Base-by-base conservation (phyloP, 352 stramenopile genomes). In the Thraustochytrium striatum region DNA sequence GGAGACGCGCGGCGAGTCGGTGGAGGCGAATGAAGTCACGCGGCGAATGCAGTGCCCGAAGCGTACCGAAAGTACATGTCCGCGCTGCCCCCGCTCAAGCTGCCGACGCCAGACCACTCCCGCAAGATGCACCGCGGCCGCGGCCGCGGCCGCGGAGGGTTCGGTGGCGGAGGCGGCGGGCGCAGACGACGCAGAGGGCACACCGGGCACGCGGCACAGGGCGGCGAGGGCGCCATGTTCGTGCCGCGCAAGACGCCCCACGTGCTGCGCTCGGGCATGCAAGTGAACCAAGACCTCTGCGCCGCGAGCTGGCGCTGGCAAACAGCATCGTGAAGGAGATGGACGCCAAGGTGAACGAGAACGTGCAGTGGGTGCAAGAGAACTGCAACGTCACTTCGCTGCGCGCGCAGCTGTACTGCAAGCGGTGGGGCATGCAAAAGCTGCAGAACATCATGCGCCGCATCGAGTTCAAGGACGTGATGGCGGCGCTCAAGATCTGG, bases 341-440 rank as follows among this genome's bases (percentile, higher is more conserved):
- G 9, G 89, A 92, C 55, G 47, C 79, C 21, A 83, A 82, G 57
- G 57, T 94, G 2, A 88, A 87, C 16, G 89, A 92, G 36, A 88
- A 88, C n/a, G 80, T 94, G 57, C 87, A 92, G 25, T 94, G 89
- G 89, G 89, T 93, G 2, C 89, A 93, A 70, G 85, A 89, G 52
- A 88, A 94, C 81, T 93, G 88, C 28, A 89, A 89, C 8, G 89
- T 94, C 5, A 87, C 83, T 2, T 90, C 88, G 5, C 84, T 94
- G 36, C 90, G 91, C 35, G 89, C 89, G 1, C 89, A 94, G 72
- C 82, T 93, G 36, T 93, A 91, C 62, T 93, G 89, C 68, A 89
- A 92, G 72, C 88, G 88, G 35, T 94, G 89, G 89, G 89, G 89
- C 2, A 84, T 92, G 65, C 88, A 93, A 65, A 93, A 92, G 75